A percentile compares a stretch with the other conserved stretches of the same genome.
These are phyloP conservation scores for Entomortierella parvispora DNA, from an alignment of 192 early-diverging fungal species.

Conservation along the genomic window DNA sequence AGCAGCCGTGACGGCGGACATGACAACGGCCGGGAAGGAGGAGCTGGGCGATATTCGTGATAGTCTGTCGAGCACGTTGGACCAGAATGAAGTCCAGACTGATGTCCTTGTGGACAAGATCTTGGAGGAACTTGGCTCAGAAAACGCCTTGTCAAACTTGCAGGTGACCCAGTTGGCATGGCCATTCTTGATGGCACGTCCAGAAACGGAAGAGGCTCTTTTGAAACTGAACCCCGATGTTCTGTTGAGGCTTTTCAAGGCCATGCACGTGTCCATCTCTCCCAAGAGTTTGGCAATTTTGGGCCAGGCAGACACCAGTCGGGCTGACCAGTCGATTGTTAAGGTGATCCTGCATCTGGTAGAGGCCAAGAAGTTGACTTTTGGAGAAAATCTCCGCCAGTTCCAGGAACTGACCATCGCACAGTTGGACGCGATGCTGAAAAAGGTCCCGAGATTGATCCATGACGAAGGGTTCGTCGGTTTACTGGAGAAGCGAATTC, in stretches of 20 bases:
- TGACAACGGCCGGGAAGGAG: not conserved
- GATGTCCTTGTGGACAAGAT: not conserved
- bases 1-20: not conserved
- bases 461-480: constrained; percentile 41
- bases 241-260: constrained; percentile 4
- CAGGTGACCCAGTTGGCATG: constrained; percentile 6
- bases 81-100: constrained; percentile 5
- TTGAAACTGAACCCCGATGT: not conserved
- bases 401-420: constrained; percentile 9
- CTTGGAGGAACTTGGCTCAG: constrained; percentile 5
- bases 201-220: constrained; percentile 2
- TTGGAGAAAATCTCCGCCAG: not conserved
- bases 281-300: constrained; percentile 10
- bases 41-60: constrained; percentile 7
- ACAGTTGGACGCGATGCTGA: constrained; percentile 21
- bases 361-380: constrained; percentile 3
- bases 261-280: constrained; percentile 8
- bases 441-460: constrained; percentile 3
- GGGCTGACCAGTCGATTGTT: constrained; percentile 11
- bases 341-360: constrained; percentile 13
- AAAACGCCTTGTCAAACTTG: not conserved
- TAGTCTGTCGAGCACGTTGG: constrained; percentile 11
- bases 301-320: constrained; percentile 9
- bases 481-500: constrained; percentile 20
- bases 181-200: constrained; percentile 21